Evolutionary conservation across 345 rosid genomes (phyloP).

Genomic region (Boechera divaricarpa): DNA sequence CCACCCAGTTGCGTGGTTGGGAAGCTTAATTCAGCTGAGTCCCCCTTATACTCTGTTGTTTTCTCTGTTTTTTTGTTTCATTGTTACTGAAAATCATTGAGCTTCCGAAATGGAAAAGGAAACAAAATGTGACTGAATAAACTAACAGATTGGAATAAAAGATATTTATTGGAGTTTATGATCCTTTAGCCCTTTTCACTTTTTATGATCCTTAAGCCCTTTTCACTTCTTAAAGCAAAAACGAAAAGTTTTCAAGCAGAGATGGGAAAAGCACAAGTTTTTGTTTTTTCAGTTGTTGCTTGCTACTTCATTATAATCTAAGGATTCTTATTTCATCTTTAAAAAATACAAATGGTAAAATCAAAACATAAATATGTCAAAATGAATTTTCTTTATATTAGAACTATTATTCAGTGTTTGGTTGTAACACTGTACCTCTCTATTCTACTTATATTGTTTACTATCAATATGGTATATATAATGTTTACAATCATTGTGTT

Average conservation of each 20-base stretch:
- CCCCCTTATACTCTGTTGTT: conserved; percentile 23
- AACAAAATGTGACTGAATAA: conserved; percentile 36
- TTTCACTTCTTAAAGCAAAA: background rate
- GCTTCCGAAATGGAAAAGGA: conserved; percentile 33
- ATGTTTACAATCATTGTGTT: too few species aligned
- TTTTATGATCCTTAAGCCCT: background rate
- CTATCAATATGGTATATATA: too few species aligned
- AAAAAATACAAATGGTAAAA: background rate
- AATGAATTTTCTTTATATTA: too few species aligned
- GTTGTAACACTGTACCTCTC: too few species aligned
- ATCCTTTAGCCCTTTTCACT: background rate
- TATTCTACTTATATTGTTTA: too few species aligned
- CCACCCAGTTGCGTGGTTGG: conserved; percentile 91
- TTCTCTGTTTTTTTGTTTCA: conserved; percentile 28
- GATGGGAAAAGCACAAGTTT: background rate
- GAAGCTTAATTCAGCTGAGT: conserved; percentile 61
- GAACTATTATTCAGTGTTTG: too few species aligned
- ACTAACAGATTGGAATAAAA: conserved; percentile 37
- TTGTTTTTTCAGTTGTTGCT: background rate
- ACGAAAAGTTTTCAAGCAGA: background rate
- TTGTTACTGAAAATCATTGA: conserved; percentile 35
- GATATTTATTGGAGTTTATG: background rate
- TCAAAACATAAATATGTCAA: background rate
- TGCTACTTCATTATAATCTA: background rate
- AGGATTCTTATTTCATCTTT: too few species aligned